Conservation (phyloP, 805 yeast species). For the Nakazawaea siamensis region DNA sequence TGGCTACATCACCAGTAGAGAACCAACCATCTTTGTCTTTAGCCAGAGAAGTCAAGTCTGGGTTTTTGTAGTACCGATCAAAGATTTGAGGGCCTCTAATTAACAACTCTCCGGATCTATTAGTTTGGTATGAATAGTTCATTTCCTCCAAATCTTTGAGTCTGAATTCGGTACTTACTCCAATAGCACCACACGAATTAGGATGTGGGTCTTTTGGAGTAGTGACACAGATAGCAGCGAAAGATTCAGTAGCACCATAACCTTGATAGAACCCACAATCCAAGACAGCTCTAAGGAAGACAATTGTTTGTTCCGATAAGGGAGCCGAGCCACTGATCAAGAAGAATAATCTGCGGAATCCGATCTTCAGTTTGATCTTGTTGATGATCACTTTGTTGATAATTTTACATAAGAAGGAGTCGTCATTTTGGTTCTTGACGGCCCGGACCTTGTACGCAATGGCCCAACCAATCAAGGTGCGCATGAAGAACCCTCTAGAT, state of each 20-base stretch:
- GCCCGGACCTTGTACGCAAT: conserved; percentile 7
- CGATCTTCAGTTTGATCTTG: conserved; percentile 31
- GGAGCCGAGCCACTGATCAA: conserved; percentile 63
- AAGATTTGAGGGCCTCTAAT: conserved; percentile 51
- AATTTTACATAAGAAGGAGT: conserved; percentile 23
- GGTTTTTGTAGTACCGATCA: conserved; percentile 38
- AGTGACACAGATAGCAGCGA: conserved; percentile 42
- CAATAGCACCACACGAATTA: conserved; percentile 39
- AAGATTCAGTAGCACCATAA: conserved; percentile 57
- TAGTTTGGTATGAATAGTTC: conserved; percentile 28
- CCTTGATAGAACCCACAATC: conserved; percentile 39
- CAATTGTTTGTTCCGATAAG: conserved; percentile 49
- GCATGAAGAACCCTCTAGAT: conserved; percentile 11
- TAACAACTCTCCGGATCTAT: conserved; percentile 42
- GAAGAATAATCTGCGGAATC: conserved; percentile 32
- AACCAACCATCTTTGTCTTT: conserved; percentile 46
- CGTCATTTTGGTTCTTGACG: conserved; percentile 9
- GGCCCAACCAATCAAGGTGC: conserved; percentile 17
- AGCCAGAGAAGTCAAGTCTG: conserved; percentile 36
- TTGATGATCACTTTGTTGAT: conserved; percentile 28
- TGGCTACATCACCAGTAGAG: conserved; percentile 49
- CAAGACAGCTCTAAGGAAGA: conserved; percentile 51
- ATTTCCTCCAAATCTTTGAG: conserved; percentile 45
- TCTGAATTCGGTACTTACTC: conserved; percentile 44
- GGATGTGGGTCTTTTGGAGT: conserved; percentile 26